phyloP scores from a whole-genome alignment of 768 basidiomycete species.

The Gyrodon lividus region DNA sequence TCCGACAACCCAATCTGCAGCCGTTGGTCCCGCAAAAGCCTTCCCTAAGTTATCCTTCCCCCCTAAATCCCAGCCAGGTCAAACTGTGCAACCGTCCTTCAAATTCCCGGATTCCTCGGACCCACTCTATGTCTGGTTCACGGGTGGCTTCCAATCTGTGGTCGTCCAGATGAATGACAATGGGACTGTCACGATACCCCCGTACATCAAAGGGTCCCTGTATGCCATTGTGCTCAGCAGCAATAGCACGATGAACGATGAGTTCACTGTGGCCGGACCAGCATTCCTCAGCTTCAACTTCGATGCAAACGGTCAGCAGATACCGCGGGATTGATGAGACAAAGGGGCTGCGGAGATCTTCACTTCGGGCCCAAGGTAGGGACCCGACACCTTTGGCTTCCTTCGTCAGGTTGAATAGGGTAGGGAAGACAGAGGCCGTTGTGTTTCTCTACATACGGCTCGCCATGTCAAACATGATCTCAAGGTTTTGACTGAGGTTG shows the following conservation, averaged over 20 bases:
- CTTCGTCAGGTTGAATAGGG: too few relatives aligned
- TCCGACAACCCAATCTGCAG: constrained; percentile 50
- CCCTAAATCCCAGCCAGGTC: constrained; percentile 26
- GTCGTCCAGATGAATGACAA: constrained; percentile 38
- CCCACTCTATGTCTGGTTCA: constrained; percentile 46
- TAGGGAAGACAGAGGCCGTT: too few relatives aligned
- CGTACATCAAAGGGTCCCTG: constrained; percentile 44
- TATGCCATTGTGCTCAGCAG: constrained; percentile 49
- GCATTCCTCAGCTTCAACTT: constrained; percentile 44
- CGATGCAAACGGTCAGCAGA: constrained; percentile 19
- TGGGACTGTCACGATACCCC: constrained; percentile 40
- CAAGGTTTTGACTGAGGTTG: too few relatives aligned
- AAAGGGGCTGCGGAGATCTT: background rate
- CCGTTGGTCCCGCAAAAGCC: constrained; percentile 44
- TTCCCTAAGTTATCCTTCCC: constrained; percentile 48
- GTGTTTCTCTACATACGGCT: too few relatives aligned
- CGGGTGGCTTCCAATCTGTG: constrained; percentile 43
- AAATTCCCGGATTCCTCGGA: constrained; percentile 7
- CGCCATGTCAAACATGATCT: too few relatives aligned
- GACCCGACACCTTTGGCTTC: too few relatives aligned
- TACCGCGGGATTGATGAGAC: background rate
- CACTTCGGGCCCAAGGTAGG: background rate
- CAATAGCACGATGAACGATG: constrained; percentile 39
- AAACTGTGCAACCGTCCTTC: constrained; percentile 27
- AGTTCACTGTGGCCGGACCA: constrained; percentile 57